Evolutionary conservation across 192 early-diverging fungal genomes (phyloP), one percentile per base, ranked within the genome.

Genomic region (Kappamyces sp.): DNA sequence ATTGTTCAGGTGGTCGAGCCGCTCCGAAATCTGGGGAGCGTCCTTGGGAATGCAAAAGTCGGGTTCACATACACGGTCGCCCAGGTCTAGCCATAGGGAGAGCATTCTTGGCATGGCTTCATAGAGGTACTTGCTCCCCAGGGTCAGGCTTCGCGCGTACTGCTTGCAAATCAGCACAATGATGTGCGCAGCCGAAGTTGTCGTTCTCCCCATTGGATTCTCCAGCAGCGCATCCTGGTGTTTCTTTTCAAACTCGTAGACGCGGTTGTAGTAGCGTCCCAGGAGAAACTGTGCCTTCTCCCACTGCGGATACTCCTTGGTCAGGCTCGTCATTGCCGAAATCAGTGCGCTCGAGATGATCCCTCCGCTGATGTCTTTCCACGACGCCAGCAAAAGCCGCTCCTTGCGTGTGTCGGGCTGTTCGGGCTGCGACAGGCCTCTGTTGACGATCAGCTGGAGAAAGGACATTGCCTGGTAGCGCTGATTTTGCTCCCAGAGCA

Each of bases 51-150:
- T 37, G 1, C 7, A 57, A 64, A 10, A 23, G 9, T 15, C 5
- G 13, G 36, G 1, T 49, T 60, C 9, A 60, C 44, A 62, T 64
- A 40, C 47, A 33, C 15, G 67, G 3, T 69, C 65, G 4, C 84
- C 89, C 61, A 87, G 68, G 39, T 90, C 85, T 7, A 97, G 67
- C 91, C 91, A 97, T 3, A 89, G 66, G 0, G 91, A 94, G 55
- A 97, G 66, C 10, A 97, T 69, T 3, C 88, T 73, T 5, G 94
- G 91, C 60, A 97, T 60, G 3, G 87, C 86, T 62, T 92, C 84
- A 66, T 89, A 93, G 40, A 93, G 79, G 52, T 88, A 94, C 43
- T 84, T 78, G 2, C 86, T 76, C 6, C 94, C 89, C 37, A 72
- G 66, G 35, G 75, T 65, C 7, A 97, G 61, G 0, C 91, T 70